Conservation (phyloP, 441 rosid genomes). For the Pelargonium citronellum region DNA sequence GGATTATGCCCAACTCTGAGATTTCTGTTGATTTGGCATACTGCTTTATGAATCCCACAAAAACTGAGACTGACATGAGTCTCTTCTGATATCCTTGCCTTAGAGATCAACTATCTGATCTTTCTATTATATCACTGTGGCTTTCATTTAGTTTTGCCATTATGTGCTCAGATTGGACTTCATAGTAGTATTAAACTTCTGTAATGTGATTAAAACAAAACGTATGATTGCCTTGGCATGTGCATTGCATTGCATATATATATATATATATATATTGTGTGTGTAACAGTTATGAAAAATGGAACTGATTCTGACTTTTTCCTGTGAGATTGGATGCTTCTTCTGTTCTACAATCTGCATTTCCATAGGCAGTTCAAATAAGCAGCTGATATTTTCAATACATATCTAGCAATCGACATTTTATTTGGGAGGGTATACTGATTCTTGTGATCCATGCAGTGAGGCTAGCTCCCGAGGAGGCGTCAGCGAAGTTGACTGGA, state of each 20-base stretch:
- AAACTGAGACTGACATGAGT: not conserved
- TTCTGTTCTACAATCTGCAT: not conserved
- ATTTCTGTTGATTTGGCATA: not conserved
- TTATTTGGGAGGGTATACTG: not conserved
- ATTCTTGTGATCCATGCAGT: slow-evolving; percentile 39
- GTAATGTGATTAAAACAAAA: not conserved
- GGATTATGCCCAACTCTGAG: not conserved
- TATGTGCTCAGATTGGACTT: not conserved
- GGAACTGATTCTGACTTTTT: not conserved
- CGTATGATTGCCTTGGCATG: not conserved
- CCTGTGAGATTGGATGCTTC: not conserved
- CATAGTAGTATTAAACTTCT: not conserved
- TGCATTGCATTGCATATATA: not conserved
- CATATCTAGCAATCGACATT: not conserved
- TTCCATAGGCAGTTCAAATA: not conserved
- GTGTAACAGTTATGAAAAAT: not conserved
- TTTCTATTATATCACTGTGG: not conserved
- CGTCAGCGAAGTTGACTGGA: slow-evolving; percentile 54
- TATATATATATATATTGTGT: too few relatives aligned
- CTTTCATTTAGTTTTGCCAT: not conserved
- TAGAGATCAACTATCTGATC: not conserved
- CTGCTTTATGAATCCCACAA: not conserved
- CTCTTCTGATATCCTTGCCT: not conserved
- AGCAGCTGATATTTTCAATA: not conserved
- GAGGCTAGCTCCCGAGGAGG: slow-evolving; percentile 91